Conservation (phyloP, 805 yeast genomes). For the Starmera amethionina region DNA sequence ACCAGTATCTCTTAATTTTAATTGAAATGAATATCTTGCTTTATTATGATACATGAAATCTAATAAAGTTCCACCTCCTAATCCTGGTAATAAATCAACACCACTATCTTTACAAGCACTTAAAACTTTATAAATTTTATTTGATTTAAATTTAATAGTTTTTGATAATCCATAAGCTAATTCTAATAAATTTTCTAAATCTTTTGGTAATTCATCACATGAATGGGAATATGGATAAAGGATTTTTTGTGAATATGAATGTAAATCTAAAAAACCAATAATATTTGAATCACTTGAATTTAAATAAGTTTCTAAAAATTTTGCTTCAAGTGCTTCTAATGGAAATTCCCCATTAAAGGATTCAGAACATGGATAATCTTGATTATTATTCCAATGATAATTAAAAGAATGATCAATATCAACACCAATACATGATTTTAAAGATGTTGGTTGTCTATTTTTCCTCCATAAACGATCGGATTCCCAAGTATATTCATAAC, state of each 20-base stretch:
- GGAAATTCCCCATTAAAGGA: slow-evolving; percentile 71
- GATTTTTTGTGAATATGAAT: slow-evolving; percentile 78
- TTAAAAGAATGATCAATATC: slow-evolving; percentile 83
- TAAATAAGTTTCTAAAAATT: slow-evolving; percentile 36
- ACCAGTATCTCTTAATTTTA: slow-evolving; percentile 76
- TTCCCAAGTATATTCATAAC: slow-evolving; percentile 77
- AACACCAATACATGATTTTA: slow-evolving; percentile 65
- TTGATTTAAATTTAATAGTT: slow-evolving; percentile 54
- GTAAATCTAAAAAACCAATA: slow-evolving; percentile 73
- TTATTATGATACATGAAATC: slow-evolving; percentile 79
- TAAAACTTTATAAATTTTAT: slow-evolving; percentile 56
- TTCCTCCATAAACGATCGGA: slow-evolving; percentile 81
- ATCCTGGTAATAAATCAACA: slow-evolving; percentile 59
- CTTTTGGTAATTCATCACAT: slow-evolving; percentile 65
- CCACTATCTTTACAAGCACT: slow-evolving; percentile 78
- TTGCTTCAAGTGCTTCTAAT: slow-evolving; percentile 56
- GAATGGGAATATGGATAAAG: slow-evolving; percentile 77
- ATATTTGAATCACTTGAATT: slow-evolving; percentile 43
- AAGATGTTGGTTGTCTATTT: slow-evolving; percentile 67
- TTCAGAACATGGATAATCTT: slow-evolving; percentile 68
- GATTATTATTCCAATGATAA: slow-evolving; percentile 59
- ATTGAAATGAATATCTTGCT: slow-evolving; percentile 78
- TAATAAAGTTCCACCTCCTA: slow-evolving; percentile 72
- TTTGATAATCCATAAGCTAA: slow-evolving; percentile 74
- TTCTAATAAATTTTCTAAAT: slow-evolving; percentile 71